phyloP scores from a whole-genome alignment of 2,329 filamentous ascomycete species.

The Domatiomyces catenatus region DNA sequence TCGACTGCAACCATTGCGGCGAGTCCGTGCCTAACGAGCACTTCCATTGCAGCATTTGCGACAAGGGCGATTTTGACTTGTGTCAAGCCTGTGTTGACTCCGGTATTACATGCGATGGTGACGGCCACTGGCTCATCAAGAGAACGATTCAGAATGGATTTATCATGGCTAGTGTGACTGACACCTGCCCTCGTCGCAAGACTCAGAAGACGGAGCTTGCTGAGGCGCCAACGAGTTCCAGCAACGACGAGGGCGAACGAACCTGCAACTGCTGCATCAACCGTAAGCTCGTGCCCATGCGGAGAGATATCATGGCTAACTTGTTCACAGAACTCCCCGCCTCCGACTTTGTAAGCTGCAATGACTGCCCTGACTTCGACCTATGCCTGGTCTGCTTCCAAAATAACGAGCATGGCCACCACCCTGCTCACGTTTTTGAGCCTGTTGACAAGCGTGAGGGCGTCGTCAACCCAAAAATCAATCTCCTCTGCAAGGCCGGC shows the following conservation, averaged over 20 bases:
- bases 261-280: conserved; percentile 51
- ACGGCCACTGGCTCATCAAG: conserved; percentile 89
- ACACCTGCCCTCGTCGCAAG: conserved; percentile 55
- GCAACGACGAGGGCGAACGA: conserved; percentile 20
- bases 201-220: conserved; percentile 10
- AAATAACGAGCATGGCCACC: conserved; percentile 67
- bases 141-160: conserved; percentile 62
- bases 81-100: conserved; percentile 63
- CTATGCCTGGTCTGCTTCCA: conserved; percentile 73
- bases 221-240: conserved; percentile 7
- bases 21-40: conserved; percentile 63
- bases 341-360: conserved; percentile 70
- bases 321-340: conserved; percentile 49
- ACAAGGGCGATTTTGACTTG: conserved; percentile 86
- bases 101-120: conserved; percentile 62
- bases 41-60: conserved; percentile 89
- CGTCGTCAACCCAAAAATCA: conserved; percentile 44
- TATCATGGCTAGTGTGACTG: conserved; percentile 72
- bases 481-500: conserved; percentile 58
- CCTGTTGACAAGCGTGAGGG: conserved; percentile 45
- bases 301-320: conserved; percentile 8
- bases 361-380: conserved; percentile 74
- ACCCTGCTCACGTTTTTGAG: conserved; percentile 70
- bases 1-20: conserved; percentile 89
- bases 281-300: conserved; percentile 27